Evolutionary conservation across 2,329 filamentous ascomycete species (phyloP).

Genomic region (Pseudopyricularia javanii): DNA sequence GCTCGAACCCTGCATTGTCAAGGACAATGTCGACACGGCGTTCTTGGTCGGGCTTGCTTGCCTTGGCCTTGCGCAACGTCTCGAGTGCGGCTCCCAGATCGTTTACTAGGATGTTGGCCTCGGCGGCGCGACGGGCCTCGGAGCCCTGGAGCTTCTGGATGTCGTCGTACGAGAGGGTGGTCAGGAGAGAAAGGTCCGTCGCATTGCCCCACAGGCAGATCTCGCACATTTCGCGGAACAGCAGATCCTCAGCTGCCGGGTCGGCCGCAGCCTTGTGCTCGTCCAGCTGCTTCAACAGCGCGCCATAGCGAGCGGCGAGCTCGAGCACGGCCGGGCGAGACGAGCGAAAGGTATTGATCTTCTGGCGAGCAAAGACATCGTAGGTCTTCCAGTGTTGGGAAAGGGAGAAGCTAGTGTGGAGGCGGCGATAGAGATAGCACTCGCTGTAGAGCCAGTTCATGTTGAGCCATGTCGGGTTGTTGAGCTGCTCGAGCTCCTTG

Average conservation of each 20-base stretch:
- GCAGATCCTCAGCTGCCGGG: conserved; percentile 57
- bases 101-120: conserved; percentile 87
- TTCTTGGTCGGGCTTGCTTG: conserved; percentile 24
- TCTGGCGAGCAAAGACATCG: conserved; percentile 81
- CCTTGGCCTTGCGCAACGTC: conserved; percentile 12
- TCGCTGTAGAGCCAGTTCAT: conserved; percentile 84
- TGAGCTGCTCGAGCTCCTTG: conserved; percentile 64
- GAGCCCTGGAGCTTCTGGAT: conserved; percentile 93
- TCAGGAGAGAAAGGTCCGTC: conserved; percentile 84
- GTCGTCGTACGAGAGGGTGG: conserved; percentile 83
- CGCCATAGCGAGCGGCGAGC: conserved; percentile 26
- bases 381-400: conserved; percentile 80
- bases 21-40: conserved; percentile 86
- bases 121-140: conserved; percentile 70
- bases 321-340: conserved; percentile 57
- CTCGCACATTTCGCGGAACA: conserved; percentile 90
- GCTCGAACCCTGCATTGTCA: conserved; percentile 94
- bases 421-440: conserved; percentile 85
- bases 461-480: conserved; percentile 67
- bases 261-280: conserved; percentile 27
- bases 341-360: conserved; percentile 83
- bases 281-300: conserved; percentile 57
- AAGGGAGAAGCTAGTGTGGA: conserved; percentile 64
- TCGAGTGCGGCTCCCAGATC: conserved; percentile 43
- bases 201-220: conserved; percentile 97